Percentiles rank a stretch among this genome's conserved stretches.
Conservation (phyloP, 164 flowering plant species). For the Platanus orientalis region DNA sequence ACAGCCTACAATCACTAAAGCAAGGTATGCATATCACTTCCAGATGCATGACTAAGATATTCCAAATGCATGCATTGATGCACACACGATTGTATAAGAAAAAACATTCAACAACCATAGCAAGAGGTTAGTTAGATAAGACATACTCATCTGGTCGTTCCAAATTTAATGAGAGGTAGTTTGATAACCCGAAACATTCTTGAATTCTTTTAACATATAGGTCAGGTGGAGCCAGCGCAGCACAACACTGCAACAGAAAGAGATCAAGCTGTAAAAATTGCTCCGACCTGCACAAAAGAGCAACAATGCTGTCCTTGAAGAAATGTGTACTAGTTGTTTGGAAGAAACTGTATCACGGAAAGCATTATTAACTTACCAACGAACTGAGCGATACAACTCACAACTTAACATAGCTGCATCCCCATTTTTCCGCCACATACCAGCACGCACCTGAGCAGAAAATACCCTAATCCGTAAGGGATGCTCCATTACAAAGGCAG, state of each 20-base stretch:
- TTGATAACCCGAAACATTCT: slow-evolving; percentile 75
- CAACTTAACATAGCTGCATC: slow-evolving; percentile 59
- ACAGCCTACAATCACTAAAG: too few relatives aligned
- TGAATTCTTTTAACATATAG: slow-evolving; percentile 59
- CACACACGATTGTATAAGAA: neutral
- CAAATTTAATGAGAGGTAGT: slow-evolving; percentile 56
- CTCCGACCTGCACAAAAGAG: slow-evolving; percentile 59
- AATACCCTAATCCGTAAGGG: slow-evolving; percentile 83
- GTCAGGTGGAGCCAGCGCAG: slow-evolving; percentile 91
- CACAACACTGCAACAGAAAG: slow-evolving; percentile 94
- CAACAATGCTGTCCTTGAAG: neutral
- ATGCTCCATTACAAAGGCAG: slow-evolving; percentile 89
- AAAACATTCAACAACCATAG: neutral
- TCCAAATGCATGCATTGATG: neutral
- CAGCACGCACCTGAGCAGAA: slow-evolving; percentile 89
- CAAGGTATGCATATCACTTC: neutral
- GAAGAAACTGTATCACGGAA: neutral
- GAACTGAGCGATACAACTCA: slow-evolving; percentile 75
- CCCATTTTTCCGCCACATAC: slow-evolving; percentile 96
- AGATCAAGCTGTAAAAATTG: slow-evolving; percentile 83
- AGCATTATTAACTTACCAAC: slow-evolving; percentile 51
- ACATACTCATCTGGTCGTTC: slow-evolving; percentile 72
- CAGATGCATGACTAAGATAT: neutral
- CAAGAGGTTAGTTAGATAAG: neutral
- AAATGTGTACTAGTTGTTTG: neutral